These are phyloP conservation scores for Mariannaea elegans DNA, from an alignment of 2,329 filamentous ascomycete genomes.

Conservation along the genomic window DNA sequence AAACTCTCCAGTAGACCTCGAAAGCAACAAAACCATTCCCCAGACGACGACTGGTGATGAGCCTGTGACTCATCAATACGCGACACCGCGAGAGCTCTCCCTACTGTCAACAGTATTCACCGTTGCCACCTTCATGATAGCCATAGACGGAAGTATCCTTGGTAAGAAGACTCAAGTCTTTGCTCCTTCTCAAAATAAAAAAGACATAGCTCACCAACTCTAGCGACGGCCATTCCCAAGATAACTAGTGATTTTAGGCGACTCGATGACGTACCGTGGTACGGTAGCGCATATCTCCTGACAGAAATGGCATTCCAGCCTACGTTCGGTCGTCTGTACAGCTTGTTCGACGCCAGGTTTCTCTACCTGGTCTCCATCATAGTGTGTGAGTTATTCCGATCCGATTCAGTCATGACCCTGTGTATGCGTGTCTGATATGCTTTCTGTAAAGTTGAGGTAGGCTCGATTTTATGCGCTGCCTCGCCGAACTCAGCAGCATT, in stretches of 20 bases:
- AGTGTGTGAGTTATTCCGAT: constrained; percentile 23
- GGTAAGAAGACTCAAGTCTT: not conserved
- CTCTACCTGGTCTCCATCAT: constrained; percentile 35
- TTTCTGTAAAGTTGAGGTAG: constrained; percentile 31
- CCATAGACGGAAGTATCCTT: constrained; percentile 37
- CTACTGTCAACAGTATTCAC: constrained; percentile 24
- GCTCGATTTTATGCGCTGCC: constrained; percentile 39
- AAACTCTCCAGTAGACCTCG: not conserved
- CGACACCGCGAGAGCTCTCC: constrained; percentile 19
- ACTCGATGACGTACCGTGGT: constrained; percentile 47
- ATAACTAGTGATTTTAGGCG: constrained; percentile 45
- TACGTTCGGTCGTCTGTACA: constrained; percentile 45
- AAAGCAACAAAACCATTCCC: not conserved
- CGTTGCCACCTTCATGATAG: constrained; percentile 28
- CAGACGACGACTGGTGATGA: not conserved
- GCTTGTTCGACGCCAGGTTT: constrained; percentile 45
- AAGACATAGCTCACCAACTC: not conserved
- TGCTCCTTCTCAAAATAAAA: accelerated
- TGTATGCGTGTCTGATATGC: constrained; percentile 6
- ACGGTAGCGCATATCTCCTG: constrained; percentile 42
- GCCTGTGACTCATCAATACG: constrained; percentile 12
- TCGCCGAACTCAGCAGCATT: constrained; percentile 46
- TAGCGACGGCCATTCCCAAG: constrained; percentile 38
- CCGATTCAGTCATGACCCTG: not conserved
- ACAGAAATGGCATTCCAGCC: constrained; percentile 37